Evolutionary conservation across 148 eudicot species (phyloP), one percentile per base, ranked within the genome.

Genomic region (Rhododendron williamsianum): DNA sequence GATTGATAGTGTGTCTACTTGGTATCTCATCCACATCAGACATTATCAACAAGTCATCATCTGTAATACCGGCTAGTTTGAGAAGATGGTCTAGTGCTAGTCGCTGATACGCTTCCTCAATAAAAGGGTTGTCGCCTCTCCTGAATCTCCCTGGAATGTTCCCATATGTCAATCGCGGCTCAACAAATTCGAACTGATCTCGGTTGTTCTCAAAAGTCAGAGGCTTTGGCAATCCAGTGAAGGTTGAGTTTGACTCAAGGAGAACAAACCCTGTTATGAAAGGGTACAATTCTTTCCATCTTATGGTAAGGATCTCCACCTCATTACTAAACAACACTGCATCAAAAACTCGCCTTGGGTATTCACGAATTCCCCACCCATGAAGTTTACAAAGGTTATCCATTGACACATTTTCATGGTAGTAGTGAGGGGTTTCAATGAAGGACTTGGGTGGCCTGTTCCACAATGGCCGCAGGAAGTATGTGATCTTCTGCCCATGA

Each of bases 11-110:
- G 86, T 94, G 95, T 56, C 93, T 84, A 60, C 98, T 93, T 6
- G 98, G 98, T 43, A 94, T 94, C 89, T 94, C 97, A 83, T 94
- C 97, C 16, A 94, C 93, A 85, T 94, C 98, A 1, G 98, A 94
- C 98, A 94, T 94, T 36, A 94, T 90, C 84, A 94, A 88, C 65
- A 94, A 81, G 73, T 94, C 95, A 88, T 92, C 98, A 85, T 94
- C 95, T 71, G 91, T 80, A 82, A 94, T 94, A 15, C 94, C 94
- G 2, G 98, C 98, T 58, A 86, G 86, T 83, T 90, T 92, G 3
- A 94, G 87, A n/a, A 94, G 92, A 78, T 91, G 92, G 87, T 94
- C 98, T 86, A 94, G 87, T 21, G 94, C 94, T 76, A 93, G 87
- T 19, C 95, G 90, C 82, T 94, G 98, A 91, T 94, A 91, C 0